A percentile compares a stretch with the other conserved stretches of the same genome.
Conservation (phyloP, 176 grass and related monocot species). For the Elaeis guineensis region DNA sequence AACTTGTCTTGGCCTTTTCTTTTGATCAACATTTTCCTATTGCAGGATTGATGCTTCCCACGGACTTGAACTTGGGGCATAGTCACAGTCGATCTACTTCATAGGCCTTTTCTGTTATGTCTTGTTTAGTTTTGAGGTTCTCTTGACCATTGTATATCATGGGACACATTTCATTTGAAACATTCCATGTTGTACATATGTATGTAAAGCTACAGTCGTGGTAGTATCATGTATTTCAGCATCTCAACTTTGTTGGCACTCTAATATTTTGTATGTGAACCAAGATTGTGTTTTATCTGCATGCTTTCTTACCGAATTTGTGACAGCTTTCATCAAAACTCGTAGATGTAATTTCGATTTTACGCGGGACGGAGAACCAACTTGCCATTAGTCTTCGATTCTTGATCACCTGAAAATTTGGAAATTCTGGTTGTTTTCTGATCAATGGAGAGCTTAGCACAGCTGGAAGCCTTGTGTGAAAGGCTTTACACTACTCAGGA, state of each 20-base stretch:
- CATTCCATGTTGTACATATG: conserved; percentile 67
- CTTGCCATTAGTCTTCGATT: conserved; percentile 48
- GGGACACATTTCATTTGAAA: conserved; percentile 22
- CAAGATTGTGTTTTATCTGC: conserved; percentile 37
- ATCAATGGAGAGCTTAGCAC: conserved; percentile 97
- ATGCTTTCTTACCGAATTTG: conserved; percentile 22
- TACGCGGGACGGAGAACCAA: conserved; percentile 33
- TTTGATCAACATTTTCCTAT: conserved; percentile 3
- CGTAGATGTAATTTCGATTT: conserved; percentile 62
- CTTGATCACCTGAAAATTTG: conserved; percentile 56
- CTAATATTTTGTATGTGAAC: conserved; percentile 42
- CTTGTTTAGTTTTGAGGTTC: conserved; percentile 41
- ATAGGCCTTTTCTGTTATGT: conserved; percentile 28
- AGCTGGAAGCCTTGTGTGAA: conserved; percentile 96
- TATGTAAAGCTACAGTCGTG: conserved; percentile 88
- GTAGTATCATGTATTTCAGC: conserved; percentile 74
- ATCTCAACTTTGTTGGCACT: conserved; percentile 53
- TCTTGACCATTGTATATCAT: conserved; percentile 37
- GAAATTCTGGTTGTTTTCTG: conserved; percentile 36
- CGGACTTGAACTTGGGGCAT: conserved; percentile 11
- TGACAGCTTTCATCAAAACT: conserved; percentile 64
- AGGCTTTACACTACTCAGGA: conserved; percentile 98
- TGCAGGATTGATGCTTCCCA: conserved; percentile 31
- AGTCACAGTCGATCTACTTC: conserved; percentile 21
- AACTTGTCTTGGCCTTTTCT: neutral